phyloP scores from a whole-genome alignment of 768 basidiomycete genomes.

The Xerocomus spinulosus region DNA sequence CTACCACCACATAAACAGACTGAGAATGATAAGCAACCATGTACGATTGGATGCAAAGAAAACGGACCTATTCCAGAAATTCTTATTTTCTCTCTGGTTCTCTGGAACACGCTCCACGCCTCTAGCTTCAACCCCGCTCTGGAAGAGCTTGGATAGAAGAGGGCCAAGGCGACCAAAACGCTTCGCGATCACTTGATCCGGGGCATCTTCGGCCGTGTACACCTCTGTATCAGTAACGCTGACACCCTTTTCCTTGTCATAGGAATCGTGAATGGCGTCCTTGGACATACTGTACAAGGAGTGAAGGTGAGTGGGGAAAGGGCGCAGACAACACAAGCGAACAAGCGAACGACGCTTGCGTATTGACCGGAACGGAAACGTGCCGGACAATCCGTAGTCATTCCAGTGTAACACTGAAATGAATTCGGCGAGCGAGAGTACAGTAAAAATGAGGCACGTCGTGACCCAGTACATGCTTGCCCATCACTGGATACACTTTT shows the following conservation, averaged over 20 bases:
- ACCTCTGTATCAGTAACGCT: neutral
- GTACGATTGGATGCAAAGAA: neutral
- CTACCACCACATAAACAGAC: slow-evolving; percentile 46
- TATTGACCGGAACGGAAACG: neutral
- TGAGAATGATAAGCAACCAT: slow-evolving; percentile 9
- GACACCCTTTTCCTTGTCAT: slow-evolving; percentile 21
- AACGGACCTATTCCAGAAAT: slow-evolving; percentile 42
- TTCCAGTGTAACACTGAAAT: too few species aligned
- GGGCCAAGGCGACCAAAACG: slow-evolving; percentile 31
- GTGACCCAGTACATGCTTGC: too few species aligned
- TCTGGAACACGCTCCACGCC: slow-evolving; percentile 54
- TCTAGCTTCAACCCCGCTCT: slow-evolving; percentile 48
- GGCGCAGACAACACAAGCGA: too few species aligned
- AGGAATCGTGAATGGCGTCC: neutral
- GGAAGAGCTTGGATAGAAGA: slow-evolving; percentile 37
- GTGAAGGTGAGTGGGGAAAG: neutral
- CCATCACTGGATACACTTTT: too few species aligned
- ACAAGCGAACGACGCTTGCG: too few species aligned
- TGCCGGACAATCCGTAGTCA: neutral
- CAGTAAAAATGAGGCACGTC: too few species aligned
- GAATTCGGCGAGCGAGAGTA: too few species aligned
- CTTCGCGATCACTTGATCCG: slow-evolving; percentile 24
- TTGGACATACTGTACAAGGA: slow-evolving; percentile 4
- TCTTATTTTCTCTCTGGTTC: slow-evolving; percentile 40
- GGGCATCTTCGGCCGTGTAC: slow-evolving; percentile 22